Conservation (phyloP, 306 rosid species). For the Acacia confusa region DNA sequence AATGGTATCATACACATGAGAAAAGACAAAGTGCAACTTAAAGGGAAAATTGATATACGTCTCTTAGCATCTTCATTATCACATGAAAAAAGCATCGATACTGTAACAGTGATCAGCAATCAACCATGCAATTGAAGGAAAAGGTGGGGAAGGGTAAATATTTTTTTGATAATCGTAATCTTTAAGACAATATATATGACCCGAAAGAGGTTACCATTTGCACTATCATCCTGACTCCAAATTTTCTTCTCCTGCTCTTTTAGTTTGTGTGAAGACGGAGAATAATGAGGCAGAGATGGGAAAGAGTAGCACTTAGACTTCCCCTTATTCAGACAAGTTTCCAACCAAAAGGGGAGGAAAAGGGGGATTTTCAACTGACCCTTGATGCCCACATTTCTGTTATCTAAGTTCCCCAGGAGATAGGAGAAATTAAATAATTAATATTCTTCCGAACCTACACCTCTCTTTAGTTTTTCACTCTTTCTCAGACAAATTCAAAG, state of each 20-base stretch:
- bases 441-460: background rate
- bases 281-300: background rate
- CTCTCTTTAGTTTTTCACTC: background rate
- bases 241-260: background rate
- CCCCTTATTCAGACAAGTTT: background rate
- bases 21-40: background rate
- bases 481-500: background rate
- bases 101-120: slow-evolving; percentile 2
- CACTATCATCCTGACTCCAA: slow-evolving; percentile 13
- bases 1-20: slow-evolving; percentile 35
- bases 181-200: background rate
- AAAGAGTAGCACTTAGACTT: background rate
- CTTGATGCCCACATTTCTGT: background rate
- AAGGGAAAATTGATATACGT: background rate
- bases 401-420: background rate
- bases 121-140: background rate
- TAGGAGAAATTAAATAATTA: background rate
- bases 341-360: background rate
- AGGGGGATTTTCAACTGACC: background rate
- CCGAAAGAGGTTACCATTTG: background rate
- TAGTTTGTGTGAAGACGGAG: background rate
- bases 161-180: background rate
- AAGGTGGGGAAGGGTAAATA: background rate
- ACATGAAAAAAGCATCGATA: background rate
- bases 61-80: slow-evolving; percentile 17